A percentile compares a stretch with the other conserved stretches of the same genome.
Conservation (phyloP, 306 rosid species). For the Carpinus fangiana region DNA sequence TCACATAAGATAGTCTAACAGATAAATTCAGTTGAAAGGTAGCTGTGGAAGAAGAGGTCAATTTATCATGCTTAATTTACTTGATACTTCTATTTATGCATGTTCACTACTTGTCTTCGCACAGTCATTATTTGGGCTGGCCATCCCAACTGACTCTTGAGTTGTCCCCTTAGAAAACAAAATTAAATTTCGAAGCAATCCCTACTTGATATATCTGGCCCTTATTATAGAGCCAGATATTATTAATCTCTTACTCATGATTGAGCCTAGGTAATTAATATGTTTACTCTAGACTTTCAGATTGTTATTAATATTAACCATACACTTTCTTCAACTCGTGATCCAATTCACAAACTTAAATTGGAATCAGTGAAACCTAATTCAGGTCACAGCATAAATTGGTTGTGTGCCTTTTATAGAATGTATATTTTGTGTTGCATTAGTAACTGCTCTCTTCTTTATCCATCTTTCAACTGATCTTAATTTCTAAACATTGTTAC, state of each 20-base stretch:
- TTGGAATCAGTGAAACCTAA: not conserved
- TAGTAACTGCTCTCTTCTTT: not conserved
- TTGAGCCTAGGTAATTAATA: not conserved
- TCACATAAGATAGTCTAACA: not conserved
- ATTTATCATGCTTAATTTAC: not conserved
- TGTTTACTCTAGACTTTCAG: not conserved
- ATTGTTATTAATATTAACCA: not conserved
- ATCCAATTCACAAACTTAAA: not conserved
- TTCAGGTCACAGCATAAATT: not conserved
- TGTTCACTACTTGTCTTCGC: not conserved
- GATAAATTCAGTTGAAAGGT: not conserved
- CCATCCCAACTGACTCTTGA: not conserved
- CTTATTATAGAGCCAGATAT: not conserved
- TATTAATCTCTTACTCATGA: not conserved
- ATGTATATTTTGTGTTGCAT: not conserved
- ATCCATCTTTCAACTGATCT: constrained; percentile 5
- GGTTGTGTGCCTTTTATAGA: not conserved
- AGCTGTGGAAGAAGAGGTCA: not conserved
- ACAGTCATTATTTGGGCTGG: not conserved
- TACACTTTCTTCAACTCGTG: not conserved
- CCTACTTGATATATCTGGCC: not conserved
- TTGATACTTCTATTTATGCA: not conserved
- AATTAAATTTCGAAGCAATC: too few relatives aligned
- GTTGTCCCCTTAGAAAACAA: not conserved
- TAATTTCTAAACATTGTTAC: constrained; percentile 24